Evolutionary conservation across 2,329 filamentous ascomycete genomes (phyloP).

Genomic region (Furcasterigmium furcatum): DNA sequence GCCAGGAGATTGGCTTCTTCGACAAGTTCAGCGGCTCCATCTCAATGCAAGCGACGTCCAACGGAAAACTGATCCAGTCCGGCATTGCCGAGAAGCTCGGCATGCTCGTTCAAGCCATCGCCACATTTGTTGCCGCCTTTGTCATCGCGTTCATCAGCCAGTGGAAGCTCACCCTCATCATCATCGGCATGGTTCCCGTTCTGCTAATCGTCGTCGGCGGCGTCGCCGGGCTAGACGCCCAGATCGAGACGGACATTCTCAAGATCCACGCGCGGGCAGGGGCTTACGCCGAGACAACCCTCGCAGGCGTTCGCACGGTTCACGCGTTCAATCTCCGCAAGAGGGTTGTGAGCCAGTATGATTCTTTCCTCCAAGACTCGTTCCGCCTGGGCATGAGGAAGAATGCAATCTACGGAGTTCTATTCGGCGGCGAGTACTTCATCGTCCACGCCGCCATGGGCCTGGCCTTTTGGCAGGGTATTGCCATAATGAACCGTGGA

Average conservation of each 20-base stretch:
- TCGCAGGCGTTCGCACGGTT: slow-evolving; percentile 10
- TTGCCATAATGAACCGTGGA: slow-evolving; percentile 30
- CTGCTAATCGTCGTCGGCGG: slow-evolving; percentile 12
- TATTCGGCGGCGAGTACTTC: slow-evolving; percentile 40
- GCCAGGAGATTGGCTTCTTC: slow-evolving; percentile 47
- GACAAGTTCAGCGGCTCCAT: slow-evolving; percentile 37
- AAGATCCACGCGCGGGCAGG: slow-evolving; percentile 19
- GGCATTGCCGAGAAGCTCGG: slow-evolving; percentile 32
- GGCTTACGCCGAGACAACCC: slow-evolving; percentile 20
- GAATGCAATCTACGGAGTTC: slow-evolving; percentile 18
- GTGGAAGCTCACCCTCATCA: slow-evolving; percentile 37
- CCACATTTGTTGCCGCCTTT: slow-evolving; percentile 29
- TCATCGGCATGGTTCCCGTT: slow-evolving; percentile 34
- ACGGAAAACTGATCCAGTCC: slow-evolving; percentile 28
- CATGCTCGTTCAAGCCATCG: slow-evolving; percentile 24
- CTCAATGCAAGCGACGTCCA: slow-evolving; percentile 35
- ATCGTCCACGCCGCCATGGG: slow-evolving; percentile 14
- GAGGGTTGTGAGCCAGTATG: slow-evolving; percentile 9
- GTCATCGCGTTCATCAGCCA: slow-evolving; percentile 29
- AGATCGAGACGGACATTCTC: slow-evolving; percentile 18
- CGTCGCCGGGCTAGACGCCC: slow-evolving; percentile 17
- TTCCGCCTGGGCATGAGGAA: slow-evolving; percentile 25
- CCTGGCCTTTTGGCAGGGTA: slow-evolving; percentile 19
- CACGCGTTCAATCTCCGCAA: slow-evolving; percentile 12
- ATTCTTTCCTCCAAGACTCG: slow-evolving; percentile 2